Percentiles rank a stretch among this genome's conserved stretches.
These are phyloP conservation scores for Podila minutissima DNA, from an alignment of 192 early-diverging fungal genomes.

Conservation along the genomic window DNA sequence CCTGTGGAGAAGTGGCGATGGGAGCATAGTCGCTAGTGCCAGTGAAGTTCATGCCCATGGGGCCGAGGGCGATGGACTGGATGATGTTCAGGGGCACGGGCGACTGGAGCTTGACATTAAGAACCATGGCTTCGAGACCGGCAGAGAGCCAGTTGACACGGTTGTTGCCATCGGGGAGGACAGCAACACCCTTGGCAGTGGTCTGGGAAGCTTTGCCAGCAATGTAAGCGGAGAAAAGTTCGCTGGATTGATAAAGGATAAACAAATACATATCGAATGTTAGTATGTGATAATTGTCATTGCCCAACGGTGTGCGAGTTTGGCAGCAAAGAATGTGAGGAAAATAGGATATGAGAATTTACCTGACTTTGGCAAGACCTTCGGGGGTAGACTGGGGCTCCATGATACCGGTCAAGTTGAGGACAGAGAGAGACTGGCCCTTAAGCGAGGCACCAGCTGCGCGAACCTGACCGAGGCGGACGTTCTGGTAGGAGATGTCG, in stretches of 20 bases:
- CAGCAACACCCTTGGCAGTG: constrained; percentile 60
- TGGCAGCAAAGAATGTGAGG: no score
- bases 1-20: constrained; percentile 27
- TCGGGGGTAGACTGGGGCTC: constrained; percentile 58
- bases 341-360: background rate
- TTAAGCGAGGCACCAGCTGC: constrained; percentile 59
- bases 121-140: constrained; percentile 60
- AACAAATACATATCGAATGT: background rate
- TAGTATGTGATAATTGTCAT: background rate
- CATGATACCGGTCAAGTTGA: constrained; percentile 62
- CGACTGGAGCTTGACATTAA: constrained; percentile 58
- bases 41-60: constrained; percentile 57
- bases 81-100: constrained; percentile 51
- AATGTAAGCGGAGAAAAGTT: constrained; percentile 63
- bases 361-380: constrained; percentile 58
- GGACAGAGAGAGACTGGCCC: constrained; percentile 25
- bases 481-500: constrained; percentile 43
- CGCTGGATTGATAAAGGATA: background rate
- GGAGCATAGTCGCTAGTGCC: constrained; percentile 51
- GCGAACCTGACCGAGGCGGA: constrained; percentile 55
- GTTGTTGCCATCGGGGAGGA: constrained; percentile 58
- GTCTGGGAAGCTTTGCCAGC: constrained; percentile 58
- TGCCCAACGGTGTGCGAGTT: background rate
- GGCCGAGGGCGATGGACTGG: constrained; percentile 51
- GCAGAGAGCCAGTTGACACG: constrained; percentile 59